These are phyloP conservation scores for Solanum hybrid DNA, from an alignment of 305 asterid genomes.

Conservation along the genomic window DNA sequence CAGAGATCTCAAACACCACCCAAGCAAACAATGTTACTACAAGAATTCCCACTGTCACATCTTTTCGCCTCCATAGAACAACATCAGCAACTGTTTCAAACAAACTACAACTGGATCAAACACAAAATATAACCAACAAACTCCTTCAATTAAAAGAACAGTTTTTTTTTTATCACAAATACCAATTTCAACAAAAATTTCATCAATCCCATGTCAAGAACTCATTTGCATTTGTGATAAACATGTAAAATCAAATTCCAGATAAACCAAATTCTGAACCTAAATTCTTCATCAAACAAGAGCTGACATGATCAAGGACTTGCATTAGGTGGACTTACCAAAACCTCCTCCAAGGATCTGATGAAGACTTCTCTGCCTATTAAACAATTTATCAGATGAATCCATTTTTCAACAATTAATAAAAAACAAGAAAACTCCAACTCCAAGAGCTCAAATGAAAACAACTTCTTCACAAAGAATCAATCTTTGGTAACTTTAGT, in stretches of 20 bases:
- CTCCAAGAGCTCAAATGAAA: conserved; percentile 14
- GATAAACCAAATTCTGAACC: background rate
- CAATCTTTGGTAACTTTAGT: background rate
- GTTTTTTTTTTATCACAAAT: background rate
- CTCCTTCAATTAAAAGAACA: background rate
- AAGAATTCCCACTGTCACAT: conserved; percentile 43
- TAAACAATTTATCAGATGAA: conserved; percentile 39
- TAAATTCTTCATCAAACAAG: background rate
- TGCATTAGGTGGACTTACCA: conserved; percentile 33
- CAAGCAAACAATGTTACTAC: conserved; percentile 52
- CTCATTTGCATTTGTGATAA: background rate
- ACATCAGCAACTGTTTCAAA: conserved; percentile 74
- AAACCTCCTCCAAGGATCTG: conserved; percentile 68
- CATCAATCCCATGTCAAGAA: background rate
- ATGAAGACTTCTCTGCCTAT: conserved; percentile 52
- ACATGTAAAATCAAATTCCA: background rate
- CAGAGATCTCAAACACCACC: conserved; percentile 80
- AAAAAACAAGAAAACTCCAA: conserved; percentile 11
- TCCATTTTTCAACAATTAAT: conserved; percentile 32
- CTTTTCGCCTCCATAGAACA: conserved; percentile 62
- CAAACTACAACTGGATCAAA: conserved; percentile 14
- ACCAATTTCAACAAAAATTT: background rate
- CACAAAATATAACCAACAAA: background rate
- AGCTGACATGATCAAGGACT: background rate
- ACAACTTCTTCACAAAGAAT: background rate